Evolutionary conservation across 2,329 filamentous ascomycete genomes (phyloP), one percentile per base, ranked within the genome.

Genomic region (Monilinia aucupariae): DNA sequence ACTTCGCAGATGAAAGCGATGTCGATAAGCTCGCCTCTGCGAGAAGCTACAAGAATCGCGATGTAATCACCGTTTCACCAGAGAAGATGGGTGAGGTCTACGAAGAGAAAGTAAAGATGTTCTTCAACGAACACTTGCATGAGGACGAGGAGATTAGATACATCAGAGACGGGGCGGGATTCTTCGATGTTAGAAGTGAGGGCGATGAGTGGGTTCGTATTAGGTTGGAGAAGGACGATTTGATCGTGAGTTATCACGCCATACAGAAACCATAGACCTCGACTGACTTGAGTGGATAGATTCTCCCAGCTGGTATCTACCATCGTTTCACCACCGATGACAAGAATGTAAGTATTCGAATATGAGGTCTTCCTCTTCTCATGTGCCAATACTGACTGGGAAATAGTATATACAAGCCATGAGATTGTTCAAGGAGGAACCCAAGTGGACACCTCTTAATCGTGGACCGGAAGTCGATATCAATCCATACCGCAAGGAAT

Each of bases 111-210:
- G 91, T 99, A 67, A 92, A 91, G 79, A 85, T 78, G 69, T 99
- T 99, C 80, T 99, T 97, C 79, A 76, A 89, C 71, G 94, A 99
- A 81, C 94, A 99, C 76, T 76, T 99, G 71, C 94, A 99, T 75
- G 94, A 99, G 79, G 94, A 99, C 70, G 94, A 99, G 79, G 94
- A 99, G 82, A 99, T 99, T 69, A 82, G 94, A 54, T 99, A 97
- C 73, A 92, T 99, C 69, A 81, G 91, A 39, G 92, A 88, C 65
- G 94, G 94, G 0, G 83, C 85, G 62, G 94, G 94, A 0, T 99
- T 89, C 76, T 99, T 99, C 74, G 94, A 99, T 76, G 92, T 99
- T 3, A 81, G 94, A 55, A 88, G 85, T 72, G 81, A 89, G 75
- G 84, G 83, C 25, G 93, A 97, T 73, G 85, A 89, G 68, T 99